Base-by-base conservation (phyloP, 2,329 filamentous ascomycete genomes). In the Cladosporium oxysporum region DNA sequence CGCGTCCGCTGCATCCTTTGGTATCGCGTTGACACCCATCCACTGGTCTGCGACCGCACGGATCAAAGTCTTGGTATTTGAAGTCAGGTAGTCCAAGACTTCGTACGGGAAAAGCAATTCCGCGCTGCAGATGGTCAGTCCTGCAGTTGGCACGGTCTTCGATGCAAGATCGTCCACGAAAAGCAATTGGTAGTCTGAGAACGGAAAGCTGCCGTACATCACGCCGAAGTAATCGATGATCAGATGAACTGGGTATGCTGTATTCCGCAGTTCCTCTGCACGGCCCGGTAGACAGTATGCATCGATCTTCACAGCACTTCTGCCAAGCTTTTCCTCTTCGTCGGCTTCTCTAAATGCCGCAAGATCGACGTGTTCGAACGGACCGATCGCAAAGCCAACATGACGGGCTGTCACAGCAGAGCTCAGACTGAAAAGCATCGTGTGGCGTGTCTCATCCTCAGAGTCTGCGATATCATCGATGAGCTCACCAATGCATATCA, bases 181-280 rank as follows among this genome's bases (percentile, higher is more conserved):
- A 71, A 92, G 93, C 64, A 98, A 81, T 74, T 96, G 96, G 83
- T 96, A 98, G 74, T 91, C 93, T 31, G 91, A 87, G 76, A 95
- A 98, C 0, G 95, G 93, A 76, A 96, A 99, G 26, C 91, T 90
- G 29, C 93, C 92, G 76, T 94, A 98, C 4, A 89, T 91, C 69
- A 94, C 87, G 4, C 91, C 92, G 74, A 98, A 93, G 76, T 91
- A 91, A 76, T 99, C 95, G n/a, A 97, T 89, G 1, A 93, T 92
- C 75, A 87, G 71, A n/a, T 93, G 91, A 71, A 97, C 85, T 12
- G 94, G 91, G 71, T 91, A 89, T 71, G 93, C 95, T 6, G 93
- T 95, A 74, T 96, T 94, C 68, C 89, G 87, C 26, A 97, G 88
- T 78, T 97, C 92, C 31, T 93, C 89, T 23, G 86, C 86, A 64